Evolutionary conservation across 495 filamentous ascomycete genomes (phyloP).

Genomic region (Tuber calosporum): DNA sequence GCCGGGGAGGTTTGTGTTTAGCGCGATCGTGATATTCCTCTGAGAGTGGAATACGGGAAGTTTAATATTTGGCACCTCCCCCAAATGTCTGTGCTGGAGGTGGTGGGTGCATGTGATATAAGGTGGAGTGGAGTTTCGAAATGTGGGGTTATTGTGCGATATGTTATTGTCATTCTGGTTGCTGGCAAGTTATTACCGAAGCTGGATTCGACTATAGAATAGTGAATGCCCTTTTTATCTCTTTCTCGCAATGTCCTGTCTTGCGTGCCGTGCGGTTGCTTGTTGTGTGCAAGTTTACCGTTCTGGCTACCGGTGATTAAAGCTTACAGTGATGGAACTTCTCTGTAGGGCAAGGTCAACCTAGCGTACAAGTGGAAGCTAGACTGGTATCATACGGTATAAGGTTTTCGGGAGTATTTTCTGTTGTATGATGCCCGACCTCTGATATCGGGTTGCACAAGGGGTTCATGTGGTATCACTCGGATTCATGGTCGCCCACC

Average conservation of each 20-base stretch:
- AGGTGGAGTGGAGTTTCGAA: background rate
- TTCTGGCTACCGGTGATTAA: background rate
- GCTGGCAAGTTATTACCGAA: background rate
- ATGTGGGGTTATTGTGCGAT: background rate
- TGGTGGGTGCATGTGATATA: background rate
- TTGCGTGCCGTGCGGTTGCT: background rate
- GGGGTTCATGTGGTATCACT: background rate
- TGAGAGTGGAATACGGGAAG: background rate
- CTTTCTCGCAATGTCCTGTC: background rate
- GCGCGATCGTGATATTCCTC: background rate
- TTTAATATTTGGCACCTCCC: background rate
- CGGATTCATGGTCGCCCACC: background rate
- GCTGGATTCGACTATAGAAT: background rate
- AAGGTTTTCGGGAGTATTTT: background rate
- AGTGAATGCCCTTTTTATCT: background rate
- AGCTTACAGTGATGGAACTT: background rate
- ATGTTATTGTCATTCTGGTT: background rate
- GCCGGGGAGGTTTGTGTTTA: background rate
- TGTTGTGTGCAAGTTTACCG: background rate
- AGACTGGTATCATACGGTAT: background rate
- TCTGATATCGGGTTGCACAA: background rate
- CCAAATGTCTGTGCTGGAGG: background rate
- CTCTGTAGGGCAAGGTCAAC: background rate
- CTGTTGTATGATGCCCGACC: background rate
- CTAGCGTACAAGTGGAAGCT: background rate